Conservation (phyloP, 192 early-diverging fungal genomes). For the Cladochytrium replicatum region DNA sequence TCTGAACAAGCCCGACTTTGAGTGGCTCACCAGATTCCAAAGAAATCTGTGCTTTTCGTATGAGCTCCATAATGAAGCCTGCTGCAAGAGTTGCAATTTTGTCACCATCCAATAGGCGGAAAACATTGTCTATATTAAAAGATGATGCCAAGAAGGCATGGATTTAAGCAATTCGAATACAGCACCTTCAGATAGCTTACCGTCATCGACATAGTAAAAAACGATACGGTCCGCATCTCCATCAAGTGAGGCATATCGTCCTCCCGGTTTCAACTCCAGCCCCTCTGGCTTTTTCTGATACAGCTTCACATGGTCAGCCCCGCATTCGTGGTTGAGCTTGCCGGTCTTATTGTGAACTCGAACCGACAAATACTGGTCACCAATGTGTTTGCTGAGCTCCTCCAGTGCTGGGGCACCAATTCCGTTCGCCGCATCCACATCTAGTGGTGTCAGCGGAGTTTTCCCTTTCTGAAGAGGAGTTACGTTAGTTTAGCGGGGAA, state of each 20-base stretch:
- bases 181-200: constrained; percentile 20
- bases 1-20: constrained; percentile 94
- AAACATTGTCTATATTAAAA: constrained; percentile 43
- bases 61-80: constrained; percentile 85
- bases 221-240: constrained; percentile 98
- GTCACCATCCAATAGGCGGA: constrained; percentile 95
- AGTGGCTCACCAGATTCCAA: constrained; percentile 32
- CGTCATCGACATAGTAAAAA: constrained; percentile 80
- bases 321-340: constrained; percentile 84
- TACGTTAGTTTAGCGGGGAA: neutral
- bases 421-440: constrained; percentile 92
- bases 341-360: constrained; percentile 60
- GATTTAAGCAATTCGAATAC: neutral
- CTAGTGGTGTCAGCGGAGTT: constrained; percentile 51
- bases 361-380: constrained; percentile 52
- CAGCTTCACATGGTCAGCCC: constrained; percentile 98
- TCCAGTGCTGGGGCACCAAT: constrained; percentile 87
- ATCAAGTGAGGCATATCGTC: constrained; percentile 83
- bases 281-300: constrained; percentile 69
- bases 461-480: constrained; percentile 50
- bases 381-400: constrained; percentile 59
- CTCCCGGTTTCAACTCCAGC: constrained; percentile 47
- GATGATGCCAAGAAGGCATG: no score
- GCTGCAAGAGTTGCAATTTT: constrained; percentile 95
- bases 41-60: constrained; percentile 66